These are phyloP conservation scores for Trametes elegans DNA, from an alignment of 768 basidiomycete genomes.

Conservation along the genomic window DNA sequence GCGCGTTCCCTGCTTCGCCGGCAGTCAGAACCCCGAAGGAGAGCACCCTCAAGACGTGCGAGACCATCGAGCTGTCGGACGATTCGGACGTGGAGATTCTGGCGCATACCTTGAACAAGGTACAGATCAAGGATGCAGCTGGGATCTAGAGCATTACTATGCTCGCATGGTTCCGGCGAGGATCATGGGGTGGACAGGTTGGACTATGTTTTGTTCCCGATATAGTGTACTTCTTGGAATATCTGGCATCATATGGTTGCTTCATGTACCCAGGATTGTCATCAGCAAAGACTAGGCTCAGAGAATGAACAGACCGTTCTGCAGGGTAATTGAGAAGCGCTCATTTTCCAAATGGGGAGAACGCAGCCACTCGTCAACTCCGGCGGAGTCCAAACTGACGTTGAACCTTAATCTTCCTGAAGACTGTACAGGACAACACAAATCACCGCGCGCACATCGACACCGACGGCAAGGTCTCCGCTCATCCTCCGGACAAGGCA, in stretches of 20 bases:
- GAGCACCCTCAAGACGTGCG: background rate
- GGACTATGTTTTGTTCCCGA: background rate
- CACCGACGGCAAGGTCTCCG: slow-evolving; percentile 19
- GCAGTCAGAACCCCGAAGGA: background rate
- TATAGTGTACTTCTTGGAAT: background rate
- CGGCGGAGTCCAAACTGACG: slow-evolving; percentile 7
- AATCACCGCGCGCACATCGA: slow-evolving; percentile 17
- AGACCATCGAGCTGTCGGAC: slow-evolving; percentile 1
- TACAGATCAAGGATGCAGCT: background rate
- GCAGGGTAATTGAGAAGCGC: background rate
- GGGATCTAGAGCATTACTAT: background rate
- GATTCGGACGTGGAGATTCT: slow-evolving; percentile 19
- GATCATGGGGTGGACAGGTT: background rate
- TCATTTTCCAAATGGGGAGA: background rate
- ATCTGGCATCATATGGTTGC: background rate
- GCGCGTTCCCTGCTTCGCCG: slow-evolving; percentile 8
- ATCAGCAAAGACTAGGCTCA: background rate
- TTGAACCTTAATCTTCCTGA: slow-evolving; percentile 20
- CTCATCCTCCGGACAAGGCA: slow-evolving; percentile 21
- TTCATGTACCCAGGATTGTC: background rate
- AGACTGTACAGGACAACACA: slow-evolving; percentile 26
- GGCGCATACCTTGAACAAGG: slow-evolving; percentile 9
- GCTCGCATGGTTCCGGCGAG: no score
- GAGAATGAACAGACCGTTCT: background rate
- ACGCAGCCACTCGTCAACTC: background rate